Percentiles rank a stretch among this genome's conserved stretches.
Evolutionary conservation across 805 yeast genomes (phyloP).

Genomic region (Maudiozyma bulderi): DNA sequence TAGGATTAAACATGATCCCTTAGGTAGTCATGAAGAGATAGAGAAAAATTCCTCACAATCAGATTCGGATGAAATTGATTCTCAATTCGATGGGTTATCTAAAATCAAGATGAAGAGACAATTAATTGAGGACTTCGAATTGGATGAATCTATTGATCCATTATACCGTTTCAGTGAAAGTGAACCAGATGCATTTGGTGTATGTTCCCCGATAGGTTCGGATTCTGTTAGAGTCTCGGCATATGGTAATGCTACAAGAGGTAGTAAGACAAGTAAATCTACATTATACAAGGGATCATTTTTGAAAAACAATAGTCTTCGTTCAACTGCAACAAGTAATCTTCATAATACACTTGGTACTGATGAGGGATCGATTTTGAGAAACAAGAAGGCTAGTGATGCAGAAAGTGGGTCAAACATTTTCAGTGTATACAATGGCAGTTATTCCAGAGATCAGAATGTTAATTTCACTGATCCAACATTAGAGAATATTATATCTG

Average conservation of each 20-base stretch:
- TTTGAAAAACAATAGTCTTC: background rate
- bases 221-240: background rate
- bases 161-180: constrained; percentile 10
- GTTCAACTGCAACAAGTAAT: background rate
- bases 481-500: constrained; percentile 48
- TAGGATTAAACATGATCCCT: background rate
- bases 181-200: background rate
- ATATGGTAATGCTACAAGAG: background rate
- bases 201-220: background rate
- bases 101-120: constrained; percentile 16
- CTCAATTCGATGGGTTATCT: constrained; percentile 23
- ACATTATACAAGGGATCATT: background rate
- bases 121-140: constrained; percentile 11
- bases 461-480: constrained; percentile 23
- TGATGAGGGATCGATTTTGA: no score
- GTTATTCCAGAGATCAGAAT: background rate
- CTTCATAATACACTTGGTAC: no score
- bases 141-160: constrained; percentile 27
- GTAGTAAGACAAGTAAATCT: background rate
- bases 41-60: constrained; percentile 14
- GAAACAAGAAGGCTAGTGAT: background rate
- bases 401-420: background rate
- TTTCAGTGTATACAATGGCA: background rate
- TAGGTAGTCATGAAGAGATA: background rate
- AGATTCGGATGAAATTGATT: constrained; percentile 19